A percentile compares a stretch with the other conserved stretches of the same genome.
phyloP scores from a whole-genome alignment of 2,329 filamentous ascomycete genomes.

The Thelonectria blattea region DNA sequence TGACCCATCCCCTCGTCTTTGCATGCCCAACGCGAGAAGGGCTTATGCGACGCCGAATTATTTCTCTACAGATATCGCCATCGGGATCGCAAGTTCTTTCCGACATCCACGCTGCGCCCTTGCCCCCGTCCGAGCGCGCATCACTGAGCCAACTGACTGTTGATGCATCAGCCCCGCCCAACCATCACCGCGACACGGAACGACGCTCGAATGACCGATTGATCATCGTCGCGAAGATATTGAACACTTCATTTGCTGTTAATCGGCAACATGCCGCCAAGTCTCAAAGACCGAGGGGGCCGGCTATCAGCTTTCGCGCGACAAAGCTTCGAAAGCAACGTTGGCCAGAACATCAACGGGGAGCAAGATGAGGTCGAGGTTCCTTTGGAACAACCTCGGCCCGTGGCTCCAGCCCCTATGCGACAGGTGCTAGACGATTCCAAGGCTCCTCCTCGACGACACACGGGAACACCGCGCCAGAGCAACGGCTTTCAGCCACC shows the following conservation, averaged over 20 bases:
- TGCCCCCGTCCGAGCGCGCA: constrained; percentile 2
- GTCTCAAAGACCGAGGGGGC: constrained; percentile 41
- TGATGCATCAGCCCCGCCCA: constrained; percentile 25
- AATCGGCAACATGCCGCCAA: constrained; percentile 37
- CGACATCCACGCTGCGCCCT: no score
- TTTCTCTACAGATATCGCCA: no score
- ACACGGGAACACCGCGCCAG: constrained; percentile 38
- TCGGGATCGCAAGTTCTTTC: no score
- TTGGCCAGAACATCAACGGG: constrained; percentile 28
- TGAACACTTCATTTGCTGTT: neutral
- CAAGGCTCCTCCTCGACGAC: constrained; percentile 44
- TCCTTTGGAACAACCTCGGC: constrained; percentile 29
- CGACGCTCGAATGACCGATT: constrained; percentile 8
- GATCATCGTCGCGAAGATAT: neutral
- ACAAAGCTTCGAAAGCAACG: constrained; percentile 33
- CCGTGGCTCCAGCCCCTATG: constrained; percentile 25
- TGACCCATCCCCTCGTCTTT: neutral
- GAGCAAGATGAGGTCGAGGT: constrained; percentile 29
- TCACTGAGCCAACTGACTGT: constrained; percentile 10
- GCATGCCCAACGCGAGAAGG: neutral
- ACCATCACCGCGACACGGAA: constrained; percentile 16
- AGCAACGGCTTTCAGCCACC: constrained; percentile 35
- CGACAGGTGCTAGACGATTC: constrained; percentile 43
- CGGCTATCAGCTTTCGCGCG: constrained; percentile 43
- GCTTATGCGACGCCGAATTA: no score